Percentiles rank a stretch among this genome's conserved stretches.
Evolutionary conservation across 441 rosid genomes (phyloP).

Genomic region (Metrosideros polymorpha): DNA sequence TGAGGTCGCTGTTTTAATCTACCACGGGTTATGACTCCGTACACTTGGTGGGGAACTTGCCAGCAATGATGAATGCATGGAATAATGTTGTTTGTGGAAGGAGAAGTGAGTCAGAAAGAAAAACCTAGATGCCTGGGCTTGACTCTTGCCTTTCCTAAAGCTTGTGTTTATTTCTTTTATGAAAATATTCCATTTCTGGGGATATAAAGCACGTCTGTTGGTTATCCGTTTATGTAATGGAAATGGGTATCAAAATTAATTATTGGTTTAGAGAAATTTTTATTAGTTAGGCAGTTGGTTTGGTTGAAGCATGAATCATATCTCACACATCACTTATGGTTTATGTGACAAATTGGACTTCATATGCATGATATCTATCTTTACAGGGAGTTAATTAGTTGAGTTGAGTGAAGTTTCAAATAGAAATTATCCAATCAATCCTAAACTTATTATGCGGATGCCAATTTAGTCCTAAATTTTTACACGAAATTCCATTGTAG

Average conservation of each 20-base stretch:
- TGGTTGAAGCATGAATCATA: neutral
- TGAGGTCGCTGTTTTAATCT: neutral
- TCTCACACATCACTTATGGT: neutral
- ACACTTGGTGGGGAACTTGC: conserved; percentile 22
- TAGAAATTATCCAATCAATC: neutral
- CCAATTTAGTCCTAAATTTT: neutral
- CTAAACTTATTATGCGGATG: neutral
- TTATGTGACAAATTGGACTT: neutral
- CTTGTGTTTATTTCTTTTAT: neutral
- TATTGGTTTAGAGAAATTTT: neutral
- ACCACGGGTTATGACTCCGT: conserved; percentile 1
- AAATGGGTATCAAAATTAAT: neutral
- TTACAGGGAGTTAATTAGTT: neutral
- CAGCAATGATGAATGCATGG: conserved; percentile 19
- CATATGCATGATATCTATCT: neutral
- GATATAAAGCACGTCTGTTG: neutral
- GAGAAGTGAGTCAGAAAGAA: neutral
- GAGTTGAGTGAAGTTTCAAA: neutral
- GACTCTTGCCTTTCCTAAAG: conserved; percentile 1
- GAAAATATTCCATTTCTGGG: neutral
- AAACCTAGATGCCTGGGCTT: conserved; percentile 5
- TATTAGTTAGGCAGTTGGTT: neutral
- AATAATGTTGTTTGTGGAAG: conserved; percentile 8
- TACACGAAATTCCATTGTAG: neutral
- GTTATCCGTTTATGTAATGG: neutral